Percentiles rank a stretch among this genome's conserved stretches.
phyloP scores from a whole-genome alignment of 345 rosid genomes.

The Eucalyptus curtisii region DNA sequence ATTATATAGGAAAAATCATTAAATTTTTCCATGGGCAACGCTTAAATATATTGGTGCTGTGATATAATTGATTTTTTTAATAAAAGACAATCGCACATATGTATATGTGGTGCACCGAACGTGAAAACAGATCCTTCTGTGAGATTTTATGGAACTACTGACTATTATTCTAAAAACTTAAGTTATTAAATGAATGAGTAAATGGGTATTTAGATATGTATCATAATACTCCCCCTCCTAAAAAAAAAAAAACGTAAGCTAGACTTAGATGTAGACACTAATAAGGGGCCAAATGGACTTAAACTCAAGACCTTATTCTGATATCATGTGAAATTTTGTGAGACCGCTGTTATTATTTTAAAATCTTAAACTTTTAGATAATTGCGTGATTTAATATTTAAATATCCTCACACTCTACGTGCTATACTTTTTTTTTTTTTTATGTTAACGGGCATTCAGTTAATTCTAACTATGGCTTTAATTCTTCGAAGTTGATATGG shows the following conservation, averaged over 20 bases:
- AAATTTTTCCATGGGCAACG: not conserved
- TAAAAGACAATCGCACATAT: not conserved
- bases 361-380: too few species aligned
- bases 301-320: accelerated
- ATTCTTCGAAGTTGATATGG: not conserved
- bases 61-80: not conserved
- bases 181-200: too few species aligned
- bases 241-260: accelerated
- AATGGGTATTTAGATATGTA: too few species aligned
- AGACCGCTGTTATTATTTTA: accelerated
- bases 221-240: too few species aligned
- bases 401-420: not conserved
- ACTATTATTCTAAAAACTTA: too few species aligned
- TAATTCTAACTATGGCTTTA: not conserved
- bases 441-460: not conserved
- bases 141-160: too few species aligned
- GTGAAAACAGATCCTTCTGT: too few species aligned
- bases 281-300: accelerated
- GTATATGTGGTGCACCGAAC: not conserved
- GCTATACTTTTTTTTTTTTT: not conserved
- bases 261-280: not conserved
- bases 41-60: not conserved
- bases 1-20: too few species aligned
- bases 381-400: too few species aligned
- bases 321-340: not conserved